Base-by-base conservation (phyloP, 2,329 filamentous ascomycete genomes). In the Pseudopyrenochaeta lycopersici region DNA sequence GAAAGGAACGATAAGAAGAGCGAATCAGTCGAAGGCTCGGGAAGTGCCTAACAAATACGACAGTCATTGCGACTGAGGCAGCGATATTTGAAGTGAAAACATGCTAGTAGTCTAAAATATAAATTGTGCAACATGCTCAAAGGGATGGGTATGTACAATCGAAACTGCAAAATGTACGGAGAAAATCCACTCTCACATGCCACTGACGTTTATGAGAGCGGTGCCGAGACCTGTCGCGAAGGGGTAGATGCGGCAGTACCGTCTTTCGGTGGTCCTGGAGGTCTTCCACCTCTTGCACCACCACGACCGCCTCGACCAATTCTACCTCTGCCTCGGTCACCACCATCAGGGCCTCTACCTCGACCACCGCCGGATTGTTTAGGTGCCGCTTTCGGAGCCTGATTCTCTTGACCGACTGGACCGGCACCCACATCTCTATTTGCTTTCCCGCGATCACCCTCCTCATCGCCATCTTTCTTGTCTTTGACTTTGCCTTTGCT, bases 251-350 rank as follows among this genome's bases (percentile, higher is more conserved):
- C 21, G 30, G 38, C n/a, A 2, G 33, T 15, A 17, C 39, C 49
- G 31, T 69, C 60, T 50, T 58, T 51, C 20, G 49, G 36, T 1
- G 54, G 47, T 1, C 54, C 64, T 2, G 63, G 56, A 7, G 57
- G 30, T 53, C 64, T 63, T 17, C 60, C 65, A 14, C 68, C 66
- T 52, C 70, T 59, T 17, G 58, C 56, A 17, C 67, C 66, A 45
- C 68, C 67, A 15, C 66, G 49, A 18, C 60, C 58, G 10, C 62
- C 66, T 2, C 68, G 60, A 35, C 62, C 56, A 2, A 51, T 56
- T 48, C 57, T 62, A 2, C 61, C 59, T 48, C 56, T 54, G 2
- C 61, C 63, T 53, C 60, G 53, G 15, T 50, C 46, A 4, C 50
- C 53, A 7, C 40, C 39, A 2, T 58, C 56, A 6, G 38, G 46